phyloP scores from a whole-genome alignment of 1,139 yeast genomes.

The Spathaspora sp. region DNA sequence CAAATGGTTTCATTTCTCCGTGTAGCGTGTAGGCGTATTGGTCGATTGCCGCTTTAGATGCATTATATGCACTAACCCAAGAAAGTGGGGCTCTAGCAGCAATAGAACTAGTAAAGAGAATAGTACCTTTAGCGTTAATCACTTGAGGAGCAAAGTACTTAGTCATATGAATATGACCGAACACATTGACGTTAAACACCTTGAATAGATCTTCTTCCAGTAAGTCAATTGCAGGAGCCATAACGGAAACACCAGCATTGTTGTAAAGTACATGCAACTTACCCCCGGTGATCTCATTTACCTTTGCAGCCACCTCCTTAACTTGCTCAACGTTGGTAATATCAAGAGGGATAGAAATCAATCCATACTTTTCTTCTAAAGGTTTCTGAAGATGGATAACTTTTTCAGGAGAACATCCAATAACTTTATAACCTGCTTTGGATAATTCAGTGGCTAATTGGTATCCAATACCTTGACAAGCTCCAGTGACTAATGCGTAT shows the following conservation, averaged over 20 bases:
- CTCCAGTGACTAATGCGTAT: constrained; percentile 39
- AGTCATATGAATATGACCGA: constrained; percentile 40
- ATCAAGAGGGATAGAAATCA: constrained; percentile 32
- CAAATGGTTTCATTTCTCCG: constrained; percentile 53
- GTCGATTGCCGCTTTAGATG: constrained; percentile 66
- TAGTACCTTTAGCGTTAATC: constrained; percentile 34
- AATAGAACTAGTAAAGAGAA: constrained; percentile 39
- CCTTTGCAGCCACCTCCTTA: constrained; percentile 20
- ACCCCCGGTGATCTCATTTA: constrained; percentile 27
- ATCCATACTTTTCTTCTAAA: constrained; percentile 27
- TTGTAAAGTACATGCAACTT: constrained; percentile 32
- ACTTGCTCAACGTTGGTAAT: constrained; percentile 30
- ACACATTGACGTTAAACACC: constrained; percentile 33
- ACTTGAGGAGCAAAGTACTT: constrained; percentile 31
- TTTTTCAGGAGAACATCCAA: constrained; percentile 31
- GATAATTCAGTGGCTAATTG: constrained; percentile 27
- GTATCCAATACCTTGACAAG: constrained; percentile 42
- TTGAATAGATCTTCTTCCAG: constrained; percentile 24
- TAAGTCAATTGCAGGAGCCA: constrained; percentile 35
- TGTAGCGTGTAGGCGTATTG: constrained; percentile 64
- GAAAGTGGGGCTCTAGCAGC: constrained; percentile 36
- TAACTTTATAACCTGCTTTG: constrained; percentile 33
- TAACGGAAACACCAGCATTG: constrained; percentile 32
- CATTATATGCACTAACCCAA: constrained; percentile 33
- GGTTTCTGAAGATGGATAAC: constrained; percentile 27